Evolutionary conservation across 164 flowering plant genomes (phyloP).

Genomic region (Magnolia officinalis): DNA sequence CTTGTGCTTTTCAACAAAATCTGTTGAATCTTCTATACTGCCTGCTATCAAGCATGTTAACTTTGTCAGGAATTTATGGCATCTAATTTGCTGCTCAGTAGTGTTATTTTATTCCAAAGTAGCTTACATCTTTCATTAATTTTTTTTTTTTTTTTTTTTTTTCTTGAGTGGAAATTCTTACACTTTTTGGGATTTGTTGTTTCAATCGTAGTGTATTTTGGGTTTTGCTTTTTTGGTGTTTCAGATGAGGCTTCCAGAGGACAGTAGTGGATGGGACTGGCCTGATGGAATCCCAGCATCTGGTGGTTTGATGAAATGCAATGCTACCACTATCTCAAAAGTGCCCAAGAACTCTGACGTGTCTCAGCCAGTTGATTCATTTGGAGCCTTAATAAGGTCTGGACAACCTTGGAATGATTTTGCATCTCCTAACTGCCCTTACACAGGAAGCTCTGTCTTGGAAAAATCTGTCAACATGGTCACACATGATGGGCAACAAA

Average conservation of each 20-base stretch:
- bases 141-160: conserved; percentile 17
- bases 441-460: conserved; percentile 11
- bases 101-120: background rate
- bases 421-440: conserved; percentile 15
- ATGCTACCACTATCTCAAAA: conserved; percentile 16
- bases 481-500: conserved; percentile 5
- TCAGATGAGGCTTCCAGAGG: conserved; percentile 71
- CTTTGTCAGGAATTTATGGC: background rate
- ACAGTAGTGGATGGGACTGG: conserved; percentile 73
- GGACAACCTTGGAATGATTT: conserved; percentile 20
- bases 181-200: conserved; percentile 41
- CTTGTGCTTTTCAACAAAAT: too few species aligned
- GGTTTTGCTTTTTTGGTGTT: conserved; percentile 55
- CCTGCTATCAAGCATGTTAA: background rate
- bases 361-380: conserved; percentile 24
- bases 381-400: conserved; percentile 24
- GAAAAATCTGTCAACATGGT: conserved; percentile 14
- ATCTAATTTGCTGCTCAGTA: background rate
- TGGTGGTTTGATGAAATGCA: conserved; percentile 33
- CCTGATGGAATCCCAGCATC: conserved; percentile 46
- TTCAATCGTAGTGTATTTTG: conserved; percentile 39
- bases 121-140: conserved; percentile 5
- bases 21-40: background rate
- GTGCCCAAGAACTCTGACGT: conserved; percentile 23
- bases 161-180: conserved; percentile 27